Conservation (phyloP, 176 grass and related monocot genomes). For the Tuctoria greenei region DNA sequence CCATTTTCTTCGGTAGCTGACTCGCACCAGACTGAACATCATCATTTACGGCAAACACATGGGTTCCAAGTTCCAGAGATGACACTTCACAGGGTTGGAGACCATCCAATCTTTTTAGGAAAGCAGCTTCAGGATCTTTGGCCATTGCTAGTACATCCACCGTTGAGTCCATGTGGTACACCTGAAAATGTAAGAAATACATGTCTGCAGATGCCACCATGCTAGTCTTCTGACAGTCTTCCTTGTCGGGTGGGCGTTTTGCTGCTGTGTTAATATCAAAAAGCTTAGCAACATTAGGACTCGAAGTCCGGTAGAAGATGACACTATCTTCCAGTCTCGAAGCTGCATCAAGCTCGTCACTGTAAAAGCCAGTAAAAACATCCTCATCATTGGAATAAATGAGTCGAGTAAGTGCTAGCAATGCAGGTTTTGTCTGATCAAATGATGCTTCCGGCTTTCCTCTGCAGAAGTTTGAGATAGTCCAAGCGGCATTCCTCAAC, state of each 20-base stretch:
- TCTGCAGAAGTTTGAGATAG: slow-evolving; percentile 95
- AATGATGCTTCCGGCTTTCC: slow-evolving; percentile 93
- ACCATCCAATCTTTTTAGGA: no score
- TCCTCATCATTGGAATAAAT: no score
- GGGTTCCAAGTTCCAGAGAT: no score
- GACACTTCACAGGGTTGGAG: no score
- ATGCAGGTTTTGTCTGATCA: slow-evolving; percentile 94
- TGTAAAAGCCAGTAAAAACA: slow-evolving; percentile 80
- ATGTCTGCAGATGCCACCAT: no score
- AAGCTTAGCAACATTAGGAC: slow-evolving; percentile 73
- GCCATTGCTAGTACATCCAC: no score
- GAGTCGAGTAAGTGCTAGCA: slow-evolving; percentile 78
- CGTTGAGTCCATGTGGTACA: no score
- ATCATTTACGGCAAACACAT: no score
- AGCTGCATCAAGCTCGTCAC: slow-evolving; percentile 71
- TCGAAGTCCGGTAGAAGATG: slow-evolving; percentile 79
- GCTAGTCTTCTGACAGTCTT: no score
- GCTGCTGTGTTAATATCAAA: slow-evolving; percentile 72
- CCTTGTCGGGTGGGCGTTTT: slow-evolving; percentile 63
- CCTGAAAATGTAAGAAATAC: no score
- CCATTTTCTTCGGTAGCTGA: slow-evolving; percentile 79
- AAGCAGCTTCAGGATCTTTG: no score
- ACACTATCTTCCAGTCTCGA: slow-evolving; percentile 80
- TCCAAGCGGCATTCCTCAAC: slow-evolving; percentile 99
- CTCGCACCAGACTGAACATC: no score